Base-by-base conservation (phyloP, 257 asterid genomes). In the Ehretia macrophylla region DNA sequence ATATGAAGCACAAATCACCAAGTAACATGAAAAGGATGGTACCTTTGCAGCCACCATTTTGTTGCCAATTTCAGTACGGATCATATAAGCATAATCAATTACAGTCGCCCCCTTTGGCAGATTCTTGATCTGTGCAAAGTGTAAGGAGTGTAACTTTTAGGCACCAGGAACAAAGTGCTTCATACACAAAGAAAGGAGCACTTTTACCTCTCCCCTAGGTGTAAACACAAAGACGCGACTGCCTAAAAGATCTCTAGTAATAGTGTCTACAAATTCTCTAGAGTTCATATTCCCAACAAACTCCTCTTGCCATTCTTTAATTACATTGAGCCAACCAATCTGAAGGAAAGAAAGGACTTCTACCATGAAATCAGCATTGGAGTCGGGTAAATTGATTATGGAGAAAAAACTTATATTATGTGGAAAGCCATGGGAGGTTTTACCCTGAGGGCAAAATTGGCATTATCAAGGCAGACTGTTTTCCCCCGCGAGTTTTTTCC, bases 301-400 rank as follows among this genome's bases (percentile, higher is more conserved):
- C 75, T 90, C 97, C 75, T 90, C 95, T 70, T 90, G 96, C 97
- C 97, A 90, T 74, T 90, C 97, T 73, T 96, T 81, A 55, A 90
- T 90, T 69, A 96, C 97, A 75, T 87, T 87, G 63, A 90, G 90
- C 97, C 97, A 90, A 53, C 97, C 84, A 74, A 90, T 87, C 97
- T 90, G 87, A 66, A 71, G 71, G 27, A 70, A 60, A 57, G 39
- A 39, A 32, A 61, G 35, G 55, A 64, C 22, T 55, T 55, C 60
- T 38, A 50, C 59, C 57, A 64, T 50, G 56, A 17, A 62, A 68
- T 56, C 70, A 72, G 73, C 39, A 56, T 42, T 32, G 14, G 21
- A 63, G 51, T 58, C 12, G 58, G 61, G 45, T 21, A 57, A 61
- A n/a, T n/a, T n/a, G n/a, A n/a, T n/a, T n/a, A 22, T 10, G 46